These are phyloP conservation scores for Santalum album DNA, from an alignment of 164 flowering plant genomes.

Conservation along the genomic window DNA sequence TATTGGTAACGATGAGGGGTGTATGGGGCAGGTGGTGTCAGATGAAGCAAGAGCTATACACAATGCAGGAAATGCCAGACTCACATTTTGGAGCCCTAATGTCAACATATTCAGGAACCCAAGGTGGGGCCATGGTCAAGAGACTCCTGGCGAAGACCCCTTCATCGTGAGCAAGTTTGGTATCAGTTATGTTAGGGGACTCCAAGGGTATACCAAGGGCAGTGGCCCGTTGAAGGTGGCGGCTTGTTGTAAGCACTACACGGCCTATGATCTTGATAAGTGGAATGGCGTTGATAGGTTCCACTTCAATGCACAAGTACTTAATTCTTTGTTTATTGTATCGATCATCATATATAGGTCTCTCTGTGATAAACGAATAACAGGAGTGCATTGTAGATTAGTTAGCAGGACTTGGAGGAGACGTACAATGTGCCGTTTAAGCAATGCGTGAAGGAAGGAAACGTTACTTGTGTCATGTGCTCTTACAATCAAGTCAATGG, in stretches of 20 bases:
- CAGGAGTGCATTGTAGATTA: no score
- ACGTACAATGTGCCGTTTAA: no score
- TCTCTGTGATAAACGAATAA: no score
- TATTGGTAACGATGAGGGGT: no score
- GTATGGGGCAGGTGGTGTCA: conserved; percentile 53
- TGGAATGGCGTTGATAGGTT: conserved; percentile 63
- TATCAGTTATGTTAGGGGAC: conserved; percentile 55
- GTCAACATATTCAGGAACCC: conserved; percentile 75
- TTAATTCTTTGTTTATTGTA: no score
- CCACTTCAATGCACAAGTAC: conserved; percentile 72
- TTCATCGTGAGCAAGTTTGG: conserved; percentile 43
- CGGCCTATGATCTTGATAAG: conserved; percentile 75
- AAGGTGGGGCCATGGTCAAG: conserved; percentile 78
- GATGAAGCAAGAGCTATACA: conserved; percentile 84
- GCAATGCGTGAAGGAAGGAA: no score
- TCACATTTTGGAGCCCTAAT: conserved; percentile 83
- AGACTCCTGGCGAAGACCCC: conserved; percentile 86
- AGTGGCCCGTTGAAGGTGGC: conserved; percentile 47
- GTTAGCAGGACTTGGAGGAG: no score
- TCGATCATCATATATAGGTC: no score
- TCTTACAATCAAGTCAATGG: no score
- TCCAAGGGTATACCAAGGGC: conserved; percentile 35
- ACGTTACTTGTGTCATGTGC: no score
- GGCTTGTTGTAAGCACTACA: conserved; percentile 76
- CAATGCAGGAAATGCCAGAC: conserved; percentile 67